Evolutionary conservation across 257 asterid genomes (phyloP).

Genomic region (Petunia axillaris): DNA sequence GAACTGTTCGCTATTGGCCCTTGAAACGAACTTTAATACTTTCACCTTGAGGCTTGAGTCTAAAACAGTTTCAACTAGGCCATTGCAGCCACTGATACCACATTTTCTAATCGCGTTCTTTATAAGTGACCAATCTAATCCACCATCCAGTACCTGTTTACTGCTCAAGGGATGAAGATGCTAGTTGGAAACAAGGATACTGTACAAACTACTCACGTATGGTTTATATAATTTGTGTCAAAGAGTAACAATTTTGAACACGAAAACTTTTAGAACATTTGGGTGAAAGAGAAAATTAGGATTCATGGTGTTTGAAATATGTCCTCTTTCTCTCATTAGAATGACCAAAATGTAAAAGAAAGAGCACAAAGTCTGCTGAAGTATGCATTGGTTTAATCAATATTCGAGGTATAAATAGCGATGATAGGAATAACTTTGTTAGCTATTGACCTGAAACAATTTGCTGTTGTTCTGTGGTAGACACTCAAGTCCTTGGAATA

Average conservation of each 20-base stretch:
- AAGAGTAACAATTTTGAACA: background rate
- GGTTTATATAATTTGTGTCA: background rate
- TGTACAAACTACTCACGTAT: background rate
- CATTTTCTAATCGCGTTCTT: background rate
- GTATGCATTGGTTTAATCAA: background rate
- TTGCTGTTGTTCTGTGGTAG: background rate
- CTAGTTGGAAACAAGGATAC: background rate
- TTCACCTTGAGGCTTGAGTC: too few relatives aligned
- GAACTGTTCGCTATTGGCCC: too few relatives aligned
- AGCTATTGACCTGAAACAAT: background rate
- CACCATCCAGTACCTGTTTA: background rate
- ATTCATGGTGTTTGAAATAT: background rate
- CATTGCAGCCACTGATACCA: background rate
- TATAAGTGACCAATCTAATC: background rate
- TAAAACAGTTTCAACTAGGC: background rate
- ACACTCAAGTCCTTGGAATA: background rate
- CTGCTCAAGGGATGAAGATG: background rate
- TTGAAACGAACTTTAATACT: background rate
- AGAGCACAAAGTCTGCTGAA: background rate
- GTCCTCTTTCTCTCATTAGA: background rate
- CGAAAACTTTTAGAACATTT: background rate
- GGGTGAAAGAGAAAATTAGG: background rate
- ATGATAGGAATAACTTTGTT: background rate
- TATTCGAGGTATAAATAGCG: slow-evolving; percentile 6
- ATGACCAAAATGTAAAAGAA: background rate